Evolutionary conservation across 805 yeast genomes (phyloP), one percentile per base, ranked within the genome.

Genomic region (Metschnikowia santaceciliae): DNA sequence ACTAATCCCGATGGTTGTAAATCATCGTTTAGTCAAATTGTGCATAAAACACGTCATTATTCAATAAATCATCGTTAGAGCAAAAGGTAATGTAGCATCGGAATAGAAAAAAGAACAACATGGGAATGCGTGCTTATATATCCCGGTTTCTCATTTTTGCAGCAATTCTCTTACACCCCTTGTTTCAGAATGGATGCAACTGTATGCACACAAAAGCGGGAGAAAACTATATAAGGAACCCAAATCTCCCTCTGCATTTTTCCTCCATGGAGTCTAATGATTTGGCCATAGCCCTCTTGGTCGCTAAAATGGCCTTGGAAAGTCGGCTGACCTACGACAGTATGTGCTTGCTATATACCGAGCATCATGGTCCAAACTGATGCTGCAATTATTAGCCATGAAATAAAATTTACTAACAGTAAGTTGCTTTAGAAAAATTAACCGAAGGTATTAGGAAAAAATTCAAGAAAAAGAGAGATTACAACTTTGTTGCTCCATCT

Each of bases 221-320:
- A 14, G 23, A 4, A 30, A 23, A 23, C n/a, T 33, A 33, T 42
- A 33, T 14, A 32, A 42, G 19, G 5, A 6, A 5, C 32, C 7
- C 3, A 2, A 6, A 8, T 14, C 6, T 32, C 30, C 36, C 37
- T 32, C 30, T 8, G 10, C 1, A 26, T 8, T 26, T 26, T 14
- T 22, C n/a, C 19, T 20, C 8, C 13, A 54, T 54, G 58, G n/a
- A 35, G 14, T 42, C 52, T 6, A 48, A 48, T n/a, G 56, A 55
- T 41, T 47, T 55, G 20, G 19, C 46, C 13, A 38, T 53, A 52
- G 60, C 57, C 30, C 57, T 57, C 41, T 15, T 52, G 3, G 57
- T 57, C 19, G 55, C 55, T 4, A 50, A 52, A 6, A 47, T 46
- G 15, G 56, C 56, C 15, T 32, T 44, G 26, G 26, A 13, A 19